These are phyloP conservation scores for Candida maris DNA, from an alignment of 805 yeast species.

Conservation along the genomic window DNA sequence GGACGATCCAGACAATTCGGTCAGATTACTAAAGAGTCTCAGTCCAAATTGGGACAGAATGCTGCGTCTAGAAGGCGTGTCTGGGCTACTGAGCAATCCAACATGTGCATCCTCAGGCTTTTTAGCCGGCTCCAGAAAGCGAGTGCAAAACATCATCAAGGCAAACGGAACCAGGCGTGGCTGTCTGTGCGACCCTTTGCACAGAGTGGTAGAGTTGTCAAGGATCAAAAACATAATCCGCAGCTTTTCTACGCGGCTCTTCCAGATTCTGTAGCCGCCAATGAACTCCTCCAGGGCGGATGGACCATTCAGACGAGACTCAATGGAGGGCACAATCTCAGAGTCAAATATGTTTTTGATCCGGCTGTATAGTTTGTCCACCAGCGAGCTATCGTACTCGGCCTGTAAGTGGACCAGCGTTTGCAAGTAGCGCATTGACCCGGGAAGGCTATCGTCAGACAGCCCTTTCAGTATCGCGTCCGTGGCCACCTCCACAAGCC, in stretches of 20 bases:
- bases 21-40: slow-evolving; percentile 1
- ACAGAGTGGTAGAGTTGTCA: slow-evolving; percentile 16
- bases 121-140: slow-evolving; percentile 7
- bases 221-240: slow-evolving; percentile 10
- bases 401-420: slow-evolving; percentile 7
- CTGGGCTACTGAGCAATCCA: slow-evolving; percentile 11
- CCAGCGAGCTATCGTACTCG: slow-evolving; percentile 7
- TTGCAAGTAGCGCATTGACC: slow-evolving; percentile 10
- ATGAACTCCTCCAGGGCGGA: slow-evolving; percentile 6
- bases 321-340: slow-evolving; percentile 8
- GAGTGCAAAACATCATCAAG: slow-evolving; percentile 6
- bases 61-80: slow-evolving; percentile 6
- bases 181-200: slow-evolving; percentile 1
- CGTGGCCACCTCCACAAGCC: slow-evolving; percentile 6
- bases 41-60: slow-evolving; percentile 11
- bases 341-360: slow-evolving; percentile 8
- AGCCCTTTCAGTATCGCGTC: slow-evolving; percentile 12
- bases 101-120: slow-evolving; percentile 3
- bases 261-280: slow-evolving; percentile 12
- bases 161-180: slow-evolving; percentile 8
- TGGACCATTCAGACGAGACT: slow-evolving; percentile 1
- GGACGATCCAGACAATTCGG: not conserved
- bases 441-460: slow-evolving; percentile 6
- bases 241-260: slow-evolving; percentile 7
- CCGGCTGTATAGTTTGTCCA: slow-evolving; percentile 6